Conservation (phyloP, 1,284 basidiomycete genomes). For the Trichosporon inkin region DNA sequence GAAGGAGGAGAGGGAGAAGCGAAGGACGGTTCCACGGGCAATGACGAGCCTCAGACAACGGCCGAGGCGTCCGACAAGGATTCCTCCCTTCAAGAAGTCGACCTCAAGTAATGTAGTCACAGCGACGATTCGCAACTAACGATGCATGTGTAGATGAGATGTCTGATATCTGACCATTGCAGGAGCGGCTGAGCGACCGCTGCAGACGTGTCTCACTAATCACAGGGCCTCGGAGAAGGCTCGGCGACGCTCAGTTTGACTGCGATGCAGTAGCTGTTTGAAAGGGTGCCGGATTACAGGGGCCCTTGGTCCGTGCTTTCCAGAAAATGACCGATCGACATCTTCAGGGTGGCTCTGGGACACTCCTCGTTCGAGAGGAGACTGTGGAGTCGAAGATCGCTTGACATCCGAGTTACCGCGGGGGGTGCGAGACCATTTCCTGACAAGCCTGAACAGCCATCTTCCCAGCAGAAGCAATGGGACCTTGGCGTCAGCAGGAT, state of each 20-base stretch:
- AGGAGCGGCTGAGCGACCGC: not conserved
- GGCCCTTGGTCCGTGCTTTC: not conserved
- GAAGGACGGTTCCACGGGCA: not conserved
- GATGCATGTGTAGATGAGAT: not conserved
- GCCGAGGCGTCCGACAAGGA: not conserved
- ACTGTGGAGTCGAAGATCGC: not conserved
- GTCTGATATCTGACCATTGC: not conserved
- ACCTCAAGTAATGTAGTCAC: not conserved
- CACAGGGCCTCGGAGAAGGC: not conserved
- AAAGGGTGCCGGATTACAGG: not conserved
- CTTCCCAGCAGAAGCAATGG: not conserved
- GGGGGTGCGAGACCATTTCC: not conserved
- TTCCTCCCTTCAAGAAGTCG: not conserved
- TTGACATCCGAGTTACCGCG: too few relatives aligned
- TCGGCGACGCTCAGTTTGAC: not conserved
- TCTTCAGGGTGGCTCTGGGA: not conserved
- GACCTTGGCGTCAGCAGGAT: not conserved
- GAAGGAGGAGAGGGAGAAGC: not conserved
- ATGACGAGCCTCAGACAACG: not conserved
- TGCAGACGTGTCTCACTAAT: not conserved
- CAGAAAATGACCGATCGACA: not conserved
- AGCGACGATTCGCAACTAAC: not conserved
- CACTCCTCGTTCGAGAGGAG: not conserved
- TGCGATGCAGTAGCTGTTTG: not conserved
- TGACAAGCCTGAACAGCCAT: not conserved